Evolutionary conservation across 75 land plant species (phyloP).

Genomic region (Pseudotsuga menziesii): DNA sequence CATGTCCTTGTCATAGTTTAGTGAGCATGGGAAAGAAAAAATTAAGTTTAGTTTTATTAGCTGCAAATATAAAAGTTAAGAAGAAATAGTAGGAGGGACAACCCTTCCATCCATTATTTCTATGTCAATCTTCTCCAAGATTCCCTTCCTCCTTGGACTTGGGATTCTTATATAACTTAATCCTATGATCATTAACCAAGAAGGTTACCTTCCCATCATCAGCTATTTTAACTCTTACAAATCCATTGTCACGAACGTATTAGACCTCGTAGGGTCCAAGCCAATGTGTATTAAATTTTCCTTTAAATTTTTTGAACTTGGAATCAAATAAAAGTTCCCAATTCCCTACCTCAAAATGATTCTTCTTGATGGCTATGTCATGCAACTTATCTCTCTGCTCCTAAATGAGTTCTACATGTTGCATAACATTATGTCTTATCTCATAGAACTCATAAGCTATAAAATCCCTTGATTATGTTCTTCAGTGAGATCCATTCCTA

Average conservation of each 20-base stretch:
- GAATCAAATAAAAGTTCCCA: neutral
- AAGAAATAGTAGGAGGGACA: too few relatives aligned
- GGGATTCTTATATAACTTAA: neutral
- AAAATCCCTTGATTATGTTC: neutral
- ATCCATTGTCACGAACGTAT: neutral
- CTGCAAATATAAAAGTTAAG: too few relatives aligned
- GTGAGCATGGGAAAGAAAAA: too few relatives aligned
- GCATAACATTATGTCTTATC: neutral
- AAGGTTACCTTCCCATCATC: neutral
- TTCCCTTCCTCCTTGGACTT: too few relatives aligned
- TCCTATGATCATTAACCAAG: neutral
- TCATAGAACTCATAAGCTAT: neutral
- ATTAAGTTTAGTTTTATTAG: too few relatives aligned
- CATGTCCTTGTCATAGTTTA: too few relatives aligned
- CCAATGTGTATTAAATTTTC: neutral
- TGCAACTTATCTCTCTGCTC: neutral
- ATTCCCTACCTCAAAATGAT: too few relatives aligned
- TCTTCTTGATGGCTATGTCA: neutral
- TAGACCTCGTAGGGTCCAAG: neutral
- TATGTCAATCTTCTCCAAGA: too few relatives aligned
- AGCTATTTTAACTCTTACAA: neutral
- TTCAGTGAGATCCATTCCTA: neutral
- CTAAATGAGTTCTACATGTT: neutral
- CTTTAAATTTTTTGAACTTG: neutral
- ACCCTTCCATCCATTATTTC: too few relatives aligned